phyloP scores from a whole-genome alignment of 1,284 basidiomycete genomes.

The Fomitopsis pinicola region DNA sequence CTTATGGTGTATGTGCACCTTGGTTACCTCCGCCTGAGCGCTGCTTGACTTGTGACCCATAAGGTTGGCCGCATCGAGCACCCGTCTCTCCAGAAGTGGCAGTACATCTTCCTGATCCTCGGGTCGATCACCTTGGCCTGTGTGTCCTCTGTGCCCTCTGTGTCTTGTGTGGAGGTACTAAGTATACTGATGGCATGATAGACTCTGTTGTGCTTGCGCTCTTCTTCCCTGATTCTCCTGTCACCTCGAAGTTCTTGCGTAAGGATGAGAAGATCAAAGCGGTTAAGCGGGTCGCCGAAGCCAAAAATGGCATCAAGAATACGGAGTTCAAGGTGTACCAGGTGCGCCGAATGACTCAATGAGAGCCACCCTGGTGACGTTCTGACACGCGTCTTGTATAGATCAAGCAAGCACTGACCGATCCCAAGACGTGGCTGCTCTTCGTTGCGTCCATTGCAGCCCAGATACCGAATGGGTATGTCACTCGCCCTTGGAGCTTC shows the following conservation, averaged over 20 bases:
- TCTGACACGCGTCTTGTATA: constrained; percentile 23
- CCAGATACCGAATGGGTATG: constrained; percentile 27
- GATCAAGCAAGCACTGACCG: constrained; percentile 61
- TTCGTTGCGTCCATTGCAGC: constrained; percentile 37
- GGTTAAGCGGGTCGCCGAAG: constrained; percentile 68
- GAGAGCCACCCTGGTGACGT: background rate
- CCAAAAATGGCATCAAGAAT: constrained; percentile 70
- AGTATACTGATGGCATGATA: background rate
- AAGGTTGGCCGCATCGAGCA: constrained; percentile 16
- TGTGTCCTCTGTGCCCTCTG: background rate
- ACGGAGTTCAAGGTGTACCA: constrained; percentile 74
- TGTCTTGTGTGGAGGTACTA: background rate
- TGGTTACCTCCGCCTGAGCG: background rate
- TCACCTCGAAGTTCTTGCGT: constrained; percentile 67
- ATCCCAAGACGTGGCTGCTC: constrained; percentile 73
- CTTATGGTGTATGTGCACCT: constrained; percentile 11
- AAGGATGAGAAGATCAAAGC: constrained; percentile 54
- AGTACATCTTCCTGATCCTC: constrained; percentile 20
- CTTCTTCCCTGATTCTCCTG: constrained; percentile 69
- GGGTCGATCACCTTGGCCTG: constrained; percentile 14
- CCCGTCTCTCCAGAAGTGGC: constrained; percentile 14
- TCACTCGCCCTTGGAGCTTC: constrained; percentile 12
- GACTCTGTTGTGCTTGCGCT: constrained; percentile 35
- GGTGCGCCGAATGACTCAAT: constrained; percentile 22
- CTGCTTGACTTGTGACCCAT: background rate